These are phyloP conservation scores for Euptelea pleiosperma DNA, from an alignment of 164 flowering plant species.

Conservation along the genomic window DNA sequence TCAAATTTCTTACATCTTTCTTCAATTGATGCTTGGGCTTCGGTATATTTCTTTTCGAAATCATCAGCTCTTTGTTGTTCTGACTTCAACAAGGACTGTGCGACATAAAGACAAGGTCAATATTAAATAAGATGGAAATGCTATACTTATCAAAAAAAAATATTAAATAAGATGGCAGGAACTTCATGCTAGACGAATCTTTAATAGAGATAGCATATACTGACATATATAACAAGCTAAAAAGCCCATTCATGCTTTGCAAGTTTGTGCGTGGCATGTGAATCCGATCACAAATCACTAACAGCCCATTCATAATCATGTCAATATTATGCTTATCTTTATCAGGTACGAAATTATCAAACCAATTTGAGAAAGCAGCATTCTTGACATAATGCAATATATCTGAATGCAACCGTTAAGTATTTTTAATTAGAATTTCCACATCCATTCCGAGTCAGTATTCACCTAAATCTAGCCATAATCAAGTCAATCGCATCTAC, in stretches of 20 bases:
- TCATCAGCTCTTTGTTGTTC: conserved; percentile 62
- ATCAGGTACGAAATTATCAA: neutral
- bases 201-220: neutral
- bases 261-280: neutral
- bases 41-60: conserved; percentile 45
- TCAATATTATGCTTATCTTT: neutral
- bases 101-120: neutral
- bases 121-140: no score
- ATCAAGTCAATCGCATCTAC: neutral
- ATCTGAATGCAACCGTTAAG: neutral
- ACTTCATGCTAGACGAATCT: neutral
- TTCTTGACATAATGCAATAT: neutral
- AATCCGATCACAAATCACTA: no score
- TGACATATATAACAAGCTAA: neutral
- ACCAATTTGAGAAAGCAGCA: neutral
- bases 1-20: conserved; percentile 56
- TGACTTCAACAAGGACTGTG: conserved; percentile 46
- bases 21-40: conserved; percentile 50
- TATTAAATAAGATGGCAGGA: conserved; percentile 1
- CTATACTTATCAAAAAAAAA: no score
- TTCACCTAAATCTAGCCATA: neutral
- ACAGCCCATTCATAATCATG: no score
- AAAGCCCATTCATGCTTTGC: neutral
- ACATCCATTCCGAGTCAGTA: no score
- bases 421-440: no score